Base-by-base conservation (phyloP, 2,329 filamentous ascomycete species). In the Xylaria sp. region DNA sequence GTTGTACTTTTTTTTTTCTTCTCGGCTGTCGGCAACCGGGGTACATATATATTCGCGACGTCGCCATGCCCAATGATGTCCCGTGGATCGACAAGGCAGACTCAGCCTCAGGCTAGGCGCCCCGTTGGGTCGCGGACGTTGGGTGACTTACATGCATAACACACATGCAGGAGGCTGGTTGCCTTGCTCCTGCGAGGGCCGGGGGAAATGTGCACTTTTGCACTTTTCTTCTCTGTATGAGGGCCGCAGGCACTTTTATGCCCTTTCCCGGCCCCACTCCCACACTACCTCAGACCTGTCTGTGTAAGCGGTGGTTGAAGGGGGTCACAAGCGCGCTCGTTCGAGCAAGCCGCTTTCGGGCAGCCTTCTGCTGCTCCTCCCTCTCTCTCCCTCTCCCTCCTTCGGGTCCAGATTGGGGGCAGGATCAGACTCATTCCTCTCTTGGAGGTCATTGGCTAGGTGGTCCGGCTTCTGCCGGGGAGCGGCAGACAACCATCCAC, bases 41-140 rank as follows among this genome's bases (percentile, higher is more conserved):
- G 58, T 63, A 58, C 39, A 63, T 61, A 23, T 63, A 13, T 63
- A 13, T 58, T 55, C 44, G 44, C 34, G 44, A 37, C 18, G 28
- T 55, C 25, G 31, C 51, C 20, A 55, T 39, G 25, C 54, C 63
- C 59, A 69, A 60, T 67, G 63, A 51, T 20, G 50, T 63, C 34
- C 28, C 13, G 44, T 62, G 55, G 66, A 69, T 69, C 63, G 59
- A 62, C 59, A 51, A 71, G 66, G 59, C 63, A 63, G 25, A 54
- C 56, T 71, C 63, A 71, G 69, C 69, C 69, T 71, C 69, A 71
- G 61, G 57, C 28, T 31, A 61, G 58, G 63, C 54, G 54, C 34
- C 52, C 28, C n/a, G 46, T 50, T 58, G 61, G 65, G 63, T 48
- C 69, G 50, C 60, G 60, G 56, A 63, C 60, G 54, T 28, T 28